phyloP scores from a whole-genome alignment of 305 asterid species.

The Rubia peregrina region DNA sequence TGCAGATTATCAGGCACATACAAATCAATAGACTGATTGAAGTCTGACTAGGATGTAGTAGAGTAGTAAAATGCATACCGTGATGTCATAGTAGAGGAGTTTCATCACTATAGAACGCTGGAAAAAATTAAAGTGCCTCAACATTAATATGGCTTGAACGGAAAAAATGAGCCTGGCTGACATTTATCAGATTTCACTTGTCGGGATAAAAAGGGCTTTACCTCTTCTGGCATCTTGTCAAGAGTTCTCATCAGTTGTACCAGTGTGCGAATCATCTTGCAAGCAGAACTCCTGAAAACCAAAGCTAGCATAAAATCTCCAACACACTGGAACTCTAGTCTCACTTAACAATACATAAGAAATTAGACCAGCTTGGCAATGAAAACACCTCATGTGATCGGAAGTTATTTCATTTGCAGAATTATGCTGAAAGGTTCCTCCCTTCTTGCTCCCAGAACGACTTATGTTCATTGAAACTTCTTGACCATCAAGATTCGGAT shows the following conservation, averaged over 20 bases:
- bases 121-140: constrained; percentile 23
- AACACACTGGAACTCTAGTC: constrained; percentile 9
- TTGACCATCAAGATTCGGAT: constrained; percentile 63
- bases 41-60: background rate
- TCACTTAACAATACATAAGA: constrained; percentile 11
- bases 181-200: background rate
- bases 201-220: constrained; percentile 17
- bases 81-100: constrained; percentile 79
- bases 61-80: constrained; percentile 45
- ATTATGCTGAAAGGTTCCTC: constrained; percentile 61
- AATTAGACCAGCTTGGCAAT: constrained; percentile 13
- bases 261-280: constrained; percentile 92
- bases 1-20: background rate
- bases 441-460: constrained; percentile 76
- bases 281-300: constrained; percentile 83
- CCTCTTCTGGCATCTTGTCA: constrained; percentile 99
- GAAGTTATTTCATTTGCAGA: constrained; percentile 70
- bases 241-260: constrained; percentile 92
- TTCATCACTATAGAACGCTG: constrained; percentile 95
- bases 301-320: constrained; percentile 17
- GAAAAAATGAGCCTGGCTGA: constrained; percentile 4
- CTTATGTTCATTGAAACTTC: constrained; percentile 87
- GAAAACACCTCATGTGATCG: constrained; percentile 71
- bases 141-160: constrained; percentile 19
- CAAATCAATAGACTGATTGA: background rate